These are phyloP conservation scores for Biscogniauxia mediterranea DNA, from an alignment of 2,329 filamentous ascomycete species.

Conservation along the genomic window DNA sequence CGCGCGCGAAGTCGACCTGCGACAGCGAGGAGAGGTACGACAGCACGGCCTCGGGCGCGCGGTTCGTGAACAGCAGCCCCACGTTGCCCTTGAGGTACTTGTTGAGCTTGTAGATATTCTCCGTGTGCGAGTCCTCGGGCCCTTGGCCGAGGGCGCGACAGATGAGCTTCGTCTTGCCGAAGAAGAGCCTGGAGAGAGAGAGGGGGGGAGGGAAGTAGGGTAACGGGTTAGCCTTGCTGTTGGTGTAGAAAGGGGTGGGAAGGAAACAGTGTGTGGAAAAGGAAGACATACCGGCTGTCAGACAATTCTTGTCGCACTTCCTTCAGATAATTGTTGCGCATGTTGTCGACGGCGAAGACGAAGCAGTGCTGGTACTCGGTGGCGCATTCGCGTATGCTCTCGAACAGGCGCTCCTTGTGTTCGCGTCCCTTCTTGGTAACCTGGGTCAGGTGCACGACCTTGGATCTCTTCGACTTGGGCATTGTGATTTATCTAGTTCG, in stretches of 20 bases:
- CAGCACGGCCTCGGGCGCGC: slow-evolving; percentile 63
- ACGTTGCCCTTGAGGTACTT: slow-evolving; percentile 76
- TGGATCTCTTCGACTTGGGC: slow-evolving; percentile 95
- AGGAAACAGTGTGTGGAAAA: slow-evolving; percentile 65
- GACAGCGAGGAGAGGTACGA: slow-evolving; percentile 70
- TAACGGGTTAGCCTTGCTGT: slow-evolving; percentile 13
- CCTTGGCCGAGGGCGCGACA: slow-evolving; percentile 83
- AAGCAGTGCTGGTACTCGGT: slow-evolving; percentile 88
- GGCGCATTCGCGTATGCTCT: slow-evolving; percentile 81
- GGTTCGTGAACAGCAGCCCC: slow-evolving; percentile 87
- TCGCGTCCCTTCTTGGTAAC: slow-evolving; percentile 91
- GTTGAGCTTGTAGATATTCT: slow-evolving; percentile 70
- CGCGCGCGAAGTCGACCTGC: slow-evolving; percentile 86
- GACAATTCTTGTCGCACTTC: slow-evolving; percentile 80
- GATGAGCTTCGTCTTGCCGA: slow-evolving; percentile 99
- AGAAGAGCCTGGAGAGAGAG: slow-evolving; percentile 70
- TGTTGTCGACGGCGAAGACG: slow-evolving; percentile 92
- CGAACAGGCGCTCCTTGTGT: slow-evolving; percentile 85
- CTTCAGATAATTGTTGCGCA: slow-evolving; percentile 96
- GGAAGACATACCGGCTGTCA: slow-evolving; percentile 73
- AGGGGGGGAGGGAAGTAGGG: background rate
- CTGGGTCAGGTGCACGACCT: slow-evolving; percentile 85
- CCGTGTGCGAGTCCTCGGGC: slow-evolving; percentile 75
- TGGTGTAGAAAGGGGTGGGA: background rate
- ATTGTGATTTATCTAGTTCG: slow-evolving; percentile 49